Percentiles rank a stretch among this genome's conserved stretches.
phyloP scores from a whole-genome alignment of 1,284 basidiomycete species.

The Xanthoconium separans region DNA sequence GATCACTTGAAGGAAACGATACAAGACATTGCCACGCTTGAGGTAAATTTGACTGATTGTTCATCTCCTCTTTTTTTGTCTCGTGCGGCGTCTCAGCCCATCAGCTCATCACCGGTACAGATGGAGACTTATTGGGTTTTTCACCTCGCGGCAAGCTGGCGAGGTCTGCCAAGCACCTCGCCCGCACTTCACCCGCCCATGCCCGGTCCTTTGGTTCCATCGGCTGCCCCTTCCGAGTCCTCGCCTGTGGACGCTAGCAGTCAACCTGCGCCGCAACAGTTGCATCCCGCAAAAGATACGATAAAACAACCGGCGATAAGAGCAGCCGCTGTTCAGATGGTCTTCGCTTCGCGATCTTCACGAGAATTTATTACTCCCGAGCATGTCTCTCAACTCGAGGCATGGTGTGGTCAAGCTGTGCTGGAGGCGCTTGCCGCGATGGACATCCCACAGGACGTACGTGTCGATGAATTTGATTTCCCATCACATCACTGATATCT shows the following conservation, averaged over 20 bases:
- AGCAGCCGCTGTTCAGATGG: slow-evolving; percentile 79
- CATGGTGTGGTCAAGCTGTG: slow-evolving; percentile 58
- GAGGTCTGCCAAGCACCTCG: slow-evolving; percentile 24
- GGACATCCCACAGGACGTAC: slow-evolving; percentile 43
- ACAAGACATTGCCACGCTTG: slow-evolving; percentile 60
- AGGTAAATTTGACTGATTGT: slow-evolving; percentile 43
- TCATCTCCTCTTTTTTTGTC: background rate
- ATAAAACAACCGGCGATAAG: slow-evolving; percentile 49
- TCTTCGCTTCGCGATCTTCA: slow-evolving; percentile 79
- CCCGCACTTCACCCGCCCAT: slow-evolving; percentile 39
- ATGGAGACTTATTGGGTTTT: slow-evolving; percentile 83
- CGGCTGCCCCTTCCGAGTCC: background rate
- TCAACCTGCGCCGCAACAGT: slow-evolving; percentile 33
- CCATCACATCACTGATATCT: slow-evolving; percentile 3
- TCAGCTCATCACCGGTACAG: slow-evolving; percentile 36
- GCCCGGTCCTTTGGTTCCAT: slow-evolving; percentile 44
- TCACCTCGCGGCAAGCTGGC: slow-evolving; percentile 70
- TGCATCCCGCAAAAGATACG: slow-evolving; percentile 25
- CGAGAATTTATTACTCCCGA: slow-evolving; percentile 75
- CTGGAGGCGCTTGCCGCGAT: slow-evolving; percentile 46
- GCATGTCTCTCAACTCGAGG: slow-evolving; percentile 62
- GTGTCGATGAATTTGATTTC: slow-evolving; percentile 15
- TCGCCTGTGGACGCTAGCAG: slow-evolving; percentile 18
- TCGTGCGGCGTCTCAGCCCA: background rate
- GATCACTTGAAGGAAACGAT: slow-evolving; percentile 50